phyloP scores from a whole-genome alignment of 306 rosid genomes.

The Rubus parviflorus region DNA sequence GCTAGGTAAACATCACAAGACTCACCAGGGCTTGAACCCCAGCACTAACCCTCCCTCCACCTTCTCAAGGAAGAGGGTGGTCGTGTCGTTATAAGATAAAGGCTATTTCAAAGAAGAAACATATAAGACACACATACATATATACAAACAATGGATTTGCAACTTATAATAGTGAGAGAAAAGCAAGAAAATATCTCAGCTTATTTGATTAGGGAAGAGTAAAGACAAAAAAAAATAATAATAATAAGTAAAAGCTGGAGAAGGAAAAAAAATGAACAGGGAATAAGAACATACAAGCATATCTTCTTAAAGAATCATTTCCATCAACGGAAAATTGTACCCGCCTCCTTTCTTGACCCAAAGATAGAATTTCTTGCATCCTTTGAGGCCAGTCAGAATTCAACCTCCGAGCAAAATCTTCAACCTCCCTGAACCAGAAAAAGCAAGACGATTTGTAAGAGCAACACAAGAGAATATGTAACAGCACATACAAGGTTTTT shows the following conservation, averaged over 20 bases:
- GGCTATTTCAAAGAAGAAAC: not conserved
- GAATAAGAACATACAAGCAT: slow-evolving; percentile 43
- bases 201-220: not conserved
- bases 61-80: not conserved
- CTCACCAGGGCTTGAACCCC: not conserved
- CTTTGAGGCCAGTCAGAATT: slow-evolving; percentile 87
- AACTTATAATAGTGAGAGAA: not conserved
- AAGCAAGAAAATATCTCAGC: not conserved
- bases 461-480: not conserved
- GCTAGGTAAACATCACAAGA: not conserved
- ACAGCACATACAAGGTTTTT: not conserved
- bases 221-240: not conserved
- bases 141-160: not conserved
- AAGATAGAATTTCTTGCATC: slow-evolving; percentile 73
- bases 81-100: not conserved
- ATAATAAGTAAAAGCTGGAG: not conserved
- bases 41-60: not conserved
- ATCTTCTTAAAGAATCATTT: slow-evolving; percentile 49
- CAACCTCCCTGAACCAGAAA: slow-evolving; percentile 61
- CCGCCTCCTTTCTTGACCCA: slow-evolving; percentile 69
- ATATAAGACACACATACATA: not conserved
- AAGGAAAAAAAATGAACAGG: not conserved
- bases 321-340: slow-evolving; percentile 52
- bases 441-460: not conserved
- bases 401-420: slow-evolving; percentile 80